Conservation (phyloP, 139 green algal species). For the Asterochloris erici region DNA sequence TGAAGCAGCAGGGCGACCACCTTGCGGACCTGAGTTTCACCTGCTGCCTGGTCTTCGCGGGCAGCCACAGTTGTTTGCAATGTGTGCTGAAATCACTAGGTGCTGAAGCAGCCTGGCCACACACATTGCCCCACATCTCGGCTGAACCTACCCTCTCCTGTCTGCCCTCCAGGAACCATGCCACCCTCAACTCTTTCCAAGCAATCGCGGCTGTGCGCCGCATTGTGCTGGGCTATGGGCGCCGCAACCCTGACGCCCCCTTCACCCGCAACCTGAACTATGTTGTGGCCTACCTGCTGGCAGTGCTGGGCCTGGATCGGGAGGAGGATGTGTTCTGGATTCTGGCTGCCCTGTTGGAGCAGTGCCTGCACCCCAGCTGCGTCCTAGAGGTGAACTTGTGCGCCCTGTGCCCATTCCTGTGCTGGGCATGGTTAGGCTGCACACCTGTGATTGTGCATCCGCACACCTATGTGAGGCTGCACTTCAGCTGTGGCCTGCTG, state of each 20-base stretch:
- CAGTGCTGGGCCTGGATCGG: slow-evolving; percentile 23
- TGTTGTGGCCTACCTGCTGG: slow-evolving; percentile 36
- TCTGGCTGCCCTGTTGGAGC: slow-evolving; percentile 30
- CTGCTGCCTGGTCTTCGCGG: no score
- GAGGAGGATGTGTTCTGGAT: slow-evolving; percentile 50
- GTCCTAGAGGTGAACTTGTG: slow-evolving; percentile 13
- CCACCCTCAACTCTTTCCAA: no score
- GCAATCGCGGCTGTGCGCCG: slow-evolving; percentile 13
- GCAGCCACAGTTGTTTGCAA: no score
- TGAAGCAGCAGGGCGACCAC: no score
- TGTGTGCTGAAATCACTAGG: no score
- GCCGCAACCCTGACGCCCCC: slow-evolving; percentile 7
- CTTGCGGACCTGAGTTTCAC: no score
- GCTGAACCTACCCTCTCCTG: slow-evolving; percentile 5
- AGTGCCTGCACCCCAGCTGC: slow-evolving; percentile 13
- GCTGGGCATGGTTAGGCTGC: not conserved
- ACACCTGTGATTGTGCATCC: not conserved
- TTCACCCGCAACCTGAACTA: slow-evolving; percentile 17
- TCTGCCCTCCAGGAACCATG: slow-evolving; percentile 15
- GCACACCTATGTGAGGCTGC: no score
- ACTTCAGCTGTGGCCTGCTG: not conserved
- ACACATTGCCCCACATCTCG: not conserved
- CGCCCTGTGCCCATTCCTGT: not conserved
- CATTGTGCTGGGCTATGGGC: slow-evolving; percentile 22
- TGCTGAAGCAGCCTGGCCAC: not conserved